Percentiles rank a stretch among this genome's conserved stretches.
Conservation (phyloP, 2,329 filamentous ascomycete species). For the Penicillium hesseltinei region DNA sequence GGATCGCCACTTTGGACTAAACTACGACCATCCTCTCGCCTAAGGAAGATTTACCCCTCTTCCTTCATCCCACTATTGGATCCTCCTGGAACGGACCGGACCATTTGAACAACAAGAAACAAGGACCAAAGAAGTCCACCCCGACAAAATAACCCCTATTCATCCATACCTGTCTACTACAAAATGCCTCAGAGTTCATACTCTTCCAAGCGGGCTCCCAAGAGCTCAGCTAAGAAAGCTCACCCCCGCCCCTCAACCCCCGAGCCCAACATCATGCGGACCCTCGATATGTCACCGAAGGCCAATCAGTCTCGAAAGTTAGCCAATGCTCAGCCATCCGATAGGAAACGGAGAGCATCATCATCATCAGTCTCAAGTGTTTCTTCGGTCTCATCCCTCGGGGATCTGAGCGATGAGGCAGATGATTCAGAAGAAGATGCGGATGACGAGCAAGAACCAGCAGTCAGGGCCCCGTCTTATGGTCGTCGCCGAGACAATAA, state of each 20-base stretch:
- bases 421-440: constrained; percentile 41
- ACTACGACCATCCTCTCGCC: background rate
- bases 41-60: background rate
- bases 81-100: background rate
- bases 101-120: background rate
- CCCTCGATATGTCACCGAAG: constrained; percentile 23
- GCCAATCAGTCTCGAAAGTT: constrained; percentile 27
- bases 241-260: constrained; percentile 25
- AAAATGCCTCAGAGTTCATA: constrained; percentile 28
- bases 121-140: constrained; percentile 3
- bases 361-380: constrained; percentile 40
- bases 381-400: constrained; percentile 38
- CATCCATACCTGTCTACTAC: background rate
- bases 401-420: constrained; percentile 37
- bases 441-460: constrained; percentile 46
- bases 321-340: constrained; percentile 26
- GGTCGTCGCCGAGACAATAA: constrained; percentile 37
- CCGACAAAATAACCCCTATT: background rate
- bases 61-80: background rate
- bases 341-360: constrained; percentile 37
- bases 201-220: constrained; percentile 30
- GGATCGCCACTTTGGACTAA: background rate
- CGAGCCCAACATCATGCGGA: constrained; percentile 23
- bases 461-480: constrained; percentile 45
- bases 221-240: constrained; percentile 26